Base-by-base conservation (phyloP, 2,329 filamentous ascomycete species). In the Phoma herbarum region DNA sequence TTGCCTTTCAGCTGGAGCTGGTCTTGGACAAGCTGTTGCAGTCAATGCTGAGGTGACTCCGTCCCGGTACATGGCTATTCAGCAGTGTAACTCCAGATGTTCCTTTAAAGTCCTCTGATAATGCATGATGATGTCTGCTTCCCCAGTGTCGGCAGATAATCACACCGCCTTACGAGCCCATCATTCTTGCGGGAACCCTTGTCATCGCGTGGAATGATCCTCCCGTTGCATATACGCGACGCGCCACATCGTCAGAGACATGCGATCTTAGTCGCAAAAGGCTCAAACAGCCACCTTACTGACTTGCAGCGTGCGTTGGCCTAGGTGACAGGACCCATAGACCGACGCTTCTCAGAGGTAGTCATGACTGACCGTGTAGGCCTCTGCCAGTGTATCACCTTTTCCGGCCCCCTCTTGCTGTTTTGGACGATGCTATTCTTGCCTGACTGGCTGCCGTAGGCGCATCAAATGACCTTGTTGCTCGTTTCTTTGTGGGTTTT, bases 401-500 rank as follows among this genome's bases (percentile, higher is more conserved):
- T 33, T 53, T 54, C 7, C 25, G 51, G 1, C 31, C 45, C 25
- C 51, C 42, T 55, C 43, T 55, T 41, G 67, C 65, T 14, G 65
- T 45, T 33, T 63, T 69, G 0, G 67, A 29, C 8, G 66, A 44
- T 14, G 69, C 59, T 12, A 59, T 63, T 48, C 62, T 66, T 20
- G 71, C 72, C 49, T 74, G 71, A 51, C 74, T 77, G 51, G 74
- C 69, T 42, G 75, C 72, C 11, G 76, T 78, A 8, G 77, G 72
- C 16, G 75, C 73, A 18, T 75, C 73, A 47, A 71, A 78, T 12
- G 70, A 72, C 39, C 64, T 63, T 14, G 71, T 70, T 1, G 62
- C 62, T 29, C 73, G 67, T 65, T 74, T 77, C 58, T 75, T 74
- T 3, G 65, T 47, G 5, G 61, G 54, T 16, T 63, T 67, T 10